These are phyloP conservation scores for Trypanosoma avium DNA, from an alignment of 208 protist genomes.

Conservation along the genomic window DNA sequence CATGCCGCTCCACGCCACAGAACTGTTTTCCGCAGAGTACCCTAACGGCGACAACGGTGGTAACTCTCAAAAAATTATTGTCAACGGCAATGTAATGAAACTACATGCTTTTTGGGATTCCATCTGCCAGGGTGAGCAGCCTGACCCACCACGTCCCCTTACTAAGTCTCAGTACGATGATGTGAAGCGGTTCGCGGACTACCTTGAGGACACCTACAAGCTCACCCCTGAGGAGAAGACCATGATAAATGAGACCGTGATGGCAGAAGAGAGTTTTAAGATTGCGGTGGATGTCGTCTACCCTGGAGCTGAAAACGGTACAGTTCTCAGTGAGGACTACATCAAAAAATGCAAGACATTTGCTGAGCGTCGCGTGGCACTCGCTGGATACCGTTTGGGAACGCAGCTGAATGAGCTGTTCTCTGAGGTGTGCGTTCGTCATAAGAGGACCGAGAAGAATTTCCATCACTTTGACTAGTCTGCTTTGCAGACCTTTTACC, in stretches of 20 bases:
- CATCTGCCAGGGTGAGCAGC: conserved; percentile 43
- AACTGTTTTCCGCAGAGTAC: conserved; percentile 38
- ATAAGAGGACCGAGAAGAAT: too few relatives aligned
- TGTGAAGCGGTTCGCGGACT: conserved; percentile 41
- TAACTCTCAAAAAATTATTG: conserved; percentile 48
- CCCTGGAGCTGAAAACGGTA: conserved; percentile 34
- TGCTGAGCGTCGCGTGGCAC: conserved; percentile 53
- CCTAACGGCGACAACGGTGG: conserved; percentile 76
- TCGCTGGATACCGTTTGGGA: conserved; percentile 73
- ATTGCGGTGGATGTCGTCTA: conserved; percentile 75
- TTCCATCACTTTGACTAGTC: too few relatives aligned
- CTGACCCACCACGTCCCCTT: conserved; percentile 41
- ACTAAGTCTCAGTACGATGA: conserved; percentile 31
- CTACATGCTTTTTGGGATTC: conserved; percentile 87
- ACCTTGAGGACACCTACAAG: conserved; percentile 63
- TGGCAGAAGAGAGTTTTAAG: conserved; percentile 61
- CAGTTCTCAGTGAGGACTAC: conserved; percentile 42
- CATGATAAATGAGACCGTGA: conserved; percentile 24
- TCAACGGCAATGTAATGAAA: conserved; percentile 33
- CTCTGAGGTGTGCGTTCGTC: background rate
- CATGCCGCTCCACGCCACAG: conserved; percentile 74
- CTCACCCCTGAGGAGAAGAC: conserved; percentile 26
- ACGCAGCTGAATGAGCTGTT: conserved; percentile 45
- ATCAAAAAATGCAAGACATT: conserved; percentile 42
- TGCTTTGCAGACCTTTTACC: too few relatives aligned